Conservation (phyloP, 73 alveolate genomes). For the Paramecium caudatum region DNA sequence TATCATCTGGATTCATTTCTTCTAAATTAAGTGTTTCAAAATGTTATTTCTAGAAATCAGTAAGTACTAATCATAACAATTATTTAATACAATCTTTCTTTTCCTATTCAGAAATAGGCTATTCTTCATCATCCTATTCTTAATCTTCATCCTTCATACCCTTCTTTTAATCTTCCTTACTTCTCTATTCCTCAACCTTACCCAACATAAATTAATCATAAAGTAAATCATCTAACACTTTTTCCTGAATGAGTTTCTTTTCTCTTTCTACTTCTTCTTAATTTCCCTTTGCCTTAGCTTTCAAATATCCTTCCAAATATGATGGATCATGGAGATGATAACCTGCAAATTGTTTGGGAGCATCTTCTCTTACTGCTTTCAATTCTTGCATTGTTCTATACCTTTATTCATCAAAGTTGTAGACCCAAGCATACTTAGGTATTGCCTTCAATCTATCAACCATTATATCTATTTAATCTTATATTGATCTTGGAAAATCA, state of each 20-base stretch:
- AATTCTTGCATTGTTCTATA: slow-evolving; percentile 50
- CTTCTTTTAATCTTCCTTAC: background rate
- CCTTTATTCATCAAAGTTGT: slow-evolving; percentile 31
- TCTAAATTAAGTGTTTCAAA: slow-evolving; percentile 16
- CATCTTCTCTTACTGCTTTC: slow-evolving; percentile 32
- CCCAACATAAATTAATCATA: slow-evolving; percentile 53
- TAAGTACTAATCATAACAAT: background rate
- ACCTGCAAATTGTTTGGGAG: background rate
- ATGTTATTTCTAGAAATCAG: slow-evolving; percentile 22
- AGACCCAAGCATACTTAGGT: slow-evolving; percentile 37
- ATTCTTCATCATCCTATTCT: slow-evolving; percentile 46
- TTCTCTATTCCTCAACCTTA: slow-evolving; percentile 9
- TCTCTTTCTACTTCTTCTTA: slow-evolving; percentile 15
- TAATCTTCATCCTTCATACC: slow-evolving; percentile 51
- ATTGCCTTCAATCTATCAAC: background rate
- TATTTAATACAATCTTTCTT: background rate
- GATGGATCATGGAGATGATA: slow-evolving; percentile 34
- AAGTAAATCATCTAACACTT: slow-evolving; percentile 32
- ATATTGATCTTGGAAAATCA: slow-evolving; percentile 53
- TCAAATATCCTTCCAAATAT: background rate
- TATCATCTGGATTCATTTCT: slow-evolving; percentile 34
- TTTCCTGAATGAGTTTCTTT: slow-evolving; percentile 20
- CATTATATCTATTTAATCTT: background rate
- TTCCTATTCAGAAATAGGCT: slow-evolving; percentile 6
- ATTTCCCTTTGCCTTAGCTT: slow-evolving; percentile 17